phyloP scores from a whole-genome alignment of 2,329 filamentous ascomycete species.

The Monilinia vaccinii-corymbosi region DNA sequence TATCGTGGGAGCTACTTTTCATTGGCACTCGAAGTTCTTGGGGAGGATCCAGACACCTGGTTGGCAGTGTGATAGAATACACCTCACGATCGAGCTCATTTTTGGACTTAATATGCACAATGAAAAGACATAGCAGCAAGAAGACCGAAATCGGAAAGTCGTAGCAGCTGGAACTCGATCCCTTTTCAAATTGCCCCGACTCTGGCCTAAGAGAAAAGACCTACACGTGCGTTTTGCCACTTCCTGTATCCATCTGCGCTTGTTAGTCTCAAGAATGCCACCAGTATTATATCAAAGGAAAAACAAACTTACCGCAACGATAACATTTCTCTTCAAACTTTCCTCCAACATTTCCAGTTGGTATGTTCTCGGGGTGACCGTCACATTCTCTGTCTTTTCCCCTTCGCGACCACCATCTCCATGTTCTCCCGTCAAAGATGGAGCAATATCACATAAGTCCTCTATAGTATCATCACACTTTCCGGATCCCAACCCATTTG shows the following conservation, averaged over 20 bases:
- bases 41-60: not conserved
- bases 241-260: conserved; percentile 10
- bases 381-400: conserved; percentile 11
- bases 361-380: conserved; percentile 37
- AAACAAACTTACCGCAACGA: conserved; percentile 49
- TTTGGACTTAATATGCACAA: not conserved
- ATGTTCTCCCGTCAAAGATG: not conserved
- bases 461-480: not conserved
- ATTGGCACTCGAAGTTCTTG: not conserved
- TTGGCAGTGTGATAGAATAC: not conserved
- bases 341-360: conserved; percentile 68
- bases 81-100: not conserved
- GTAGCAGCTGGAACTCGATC: not conserved
- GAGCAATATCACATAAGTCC: not conserved
- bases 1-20: not conserved
- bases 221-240: conserved; percentile 12
- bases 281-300: not conserved
- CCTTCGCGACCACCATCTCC: not conserved
- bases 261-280: not conserved
- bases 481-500: not conserved
- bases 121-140: not conserved
- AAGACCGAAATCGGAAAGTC: not conserved
- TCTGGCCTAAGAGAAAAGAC: not conserved
- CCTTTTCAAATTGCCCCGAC: not conserved
- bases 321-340: conserved; percentile 60